Evolutionary conservation across 1,139 yeast genomes (phyloP), one percentile per base, ranked within the genome.

Genomic region (Saccharomyces hybrid): DNA sequence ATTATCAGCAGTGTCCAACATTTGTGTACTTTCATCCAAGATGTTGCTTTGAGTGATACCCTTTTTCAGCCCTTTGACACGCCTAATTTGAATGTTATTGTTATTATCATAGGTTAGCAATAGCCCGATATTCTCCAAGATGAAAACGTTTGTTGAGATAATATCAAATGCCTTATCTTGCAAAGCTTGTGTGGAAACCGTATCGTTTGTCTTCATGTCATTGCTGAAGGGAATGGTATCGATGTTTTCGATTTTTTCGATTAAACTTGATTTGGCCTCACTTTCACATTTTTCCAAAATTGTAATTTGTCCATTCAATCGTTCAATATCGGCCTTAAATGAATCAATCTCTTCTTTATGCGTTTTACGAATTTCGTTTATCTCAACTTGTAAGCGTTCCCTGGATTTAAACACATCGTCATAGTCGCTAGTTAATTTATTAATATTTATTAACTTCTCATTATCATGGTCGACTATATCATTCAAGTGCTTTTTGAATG

Each of bases 91-190:
- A 54, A 66, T 50, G 2, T 54, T 52, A 5, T 58, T 54, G 9
- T 57, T 56, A 30, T 58, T 55, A 26, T 60, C 58, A 54, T 53
- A 51, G 32, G 58, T 75, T 50, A 86, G 72, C 25, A 86, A 69
- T 52, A 91, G 74, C 0, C 98, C 98, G 77, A 90, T 83, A 1
- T 87, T 78, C 64, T 88, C 96, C 53, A 91, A 73, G 2, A 87
- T 73, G 52, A 60, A 63, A 4, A 69, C 63, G 31, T 71, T 69
- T 2, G 69, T 58, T 11, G 65, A 62, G 51, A 73, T 73, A 41
- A 71, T 63, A 1, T 62, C 63, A 48, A 68, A 68, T 5, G 71
- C 51, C 9, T 54, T 54, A 9, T 54, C 52, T 32, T 56, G 46
- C 27, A 51, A 30, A 49, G 14, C 28, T 8, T 23, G 30, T 16